Evolutionary conservation across 345 rosid genomes (phyloP).

Genomic region (Melaleuca alternifolia): DNA sequence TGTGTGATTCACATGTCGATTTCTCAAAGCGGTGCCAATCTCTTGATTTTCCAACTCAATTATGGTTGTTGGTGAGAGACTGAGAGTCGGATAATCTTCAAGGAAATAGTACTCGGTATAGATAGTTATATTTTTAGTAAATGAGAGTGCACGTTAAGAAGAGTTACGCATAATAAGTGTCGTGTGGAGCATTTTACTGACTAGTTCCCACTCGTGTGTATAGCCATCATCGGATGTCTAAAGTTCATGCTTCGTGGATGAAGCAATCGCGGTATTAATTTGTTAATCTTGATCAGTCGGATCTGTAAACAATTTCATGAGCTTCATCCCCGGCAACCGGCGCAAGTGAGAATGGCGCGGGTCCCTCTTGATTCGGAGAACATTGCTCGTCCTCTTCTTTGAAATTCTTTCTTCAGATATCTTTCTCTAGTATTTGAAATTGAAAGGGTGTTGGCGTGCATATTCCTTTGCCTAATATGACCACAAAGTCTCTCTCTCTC

Average conservation of each 20-base stretch:
- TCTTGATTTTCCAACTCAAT: not conserved
- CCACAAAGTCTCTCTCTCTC: not conserved
- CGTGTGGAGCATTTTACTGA: not conserved
- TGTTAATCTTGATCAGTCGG: not conserved
- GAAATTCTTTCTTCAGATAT: not conserved
- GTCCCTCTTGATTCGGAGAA: not conserved
- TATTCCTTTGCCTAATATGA: not conserved
- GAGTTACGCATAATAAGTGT: not conserved
- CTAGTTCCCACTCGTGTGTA: not conserved
- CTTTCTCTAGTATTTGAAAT: not conserved
- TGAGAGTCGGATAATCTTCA: not conserved
- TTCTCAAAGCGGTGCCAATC: not conserved
- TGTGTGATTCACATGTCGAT: not conserved
- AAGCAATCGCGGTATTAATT: not conserved
- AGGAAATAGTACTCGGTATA: not conserved
- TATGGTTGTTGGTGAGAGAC: no score
- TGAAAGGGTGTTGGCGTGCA: not conserved
- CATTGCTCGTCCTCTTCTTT: not conserved
- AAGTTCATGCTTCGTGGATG: not conserved
- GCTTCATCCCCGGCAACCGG: accelerated
- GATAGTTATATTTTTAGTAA: not conserved
- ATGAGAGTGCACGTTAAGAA: not conserved
- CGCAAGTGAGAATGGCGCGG: not conserved
- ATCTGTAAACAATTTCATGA: not conserved
- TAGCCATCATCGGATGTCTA: no score